Evolutionary conservation across 495 filamentous ascomycete genomes (phyloP).

Genomic region (Tetracladium setigerum): DNA sequence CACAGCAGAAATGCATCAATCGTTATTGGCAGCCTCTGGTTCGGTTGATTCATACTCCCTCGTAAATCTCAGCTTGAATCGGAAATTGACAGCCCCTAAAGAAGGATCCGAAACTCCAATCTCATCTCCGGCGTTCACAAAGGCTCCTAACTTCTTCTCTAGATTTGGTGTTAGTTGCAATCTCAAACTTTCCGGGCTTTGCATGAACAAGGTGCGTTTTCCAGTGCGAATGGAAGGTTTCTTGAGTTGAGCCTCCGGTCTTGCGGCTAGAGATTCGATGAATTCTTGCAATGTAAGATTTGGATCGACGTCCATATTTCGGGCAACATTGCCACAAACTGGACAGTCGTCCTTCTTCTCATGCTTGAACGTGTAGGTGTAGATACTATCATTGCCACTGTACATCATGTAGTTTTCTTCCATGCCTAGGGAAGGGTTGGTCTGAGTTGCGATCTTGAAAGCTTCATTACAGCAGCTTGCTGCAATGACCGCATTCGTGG

Average conservation of each 20-base stretch:
- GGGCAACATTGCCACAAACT: slow-evolving; percentile 79
- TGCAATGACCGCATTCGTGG: slow-evolving; percentile 94
- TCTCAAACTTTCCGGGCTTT: slow-evolving; percentile 70
- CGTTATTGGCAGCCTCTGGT: neutral
- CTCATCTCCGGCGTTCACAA: slow-evolving; percentile 28
- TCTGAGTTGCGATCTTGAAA: slow-evolving; percentile 80
- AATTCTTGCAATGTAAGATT: slow-evolving; percentile 74
- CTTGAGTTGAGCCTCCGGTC: slow-evolving; percentile 80
- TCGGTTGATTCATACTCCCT: slow-evolving; percentile 1
- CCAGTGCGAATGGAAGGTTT: slow-evolving; percentile 82
- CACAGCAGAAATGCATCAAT: neutral
- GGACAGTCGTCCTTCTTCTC: slow-evolving; percentile 90
- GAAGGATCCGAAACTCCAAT: slow-evolving; percentile 79
- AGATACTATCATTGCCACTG: slow-evolving; percentile 87
- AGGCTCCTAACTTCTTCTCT: slow-evolving; percentile 49
- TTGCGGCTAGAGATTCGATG: slow-evolving; percentile 73
- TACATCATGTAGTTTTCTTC: slow-evolving; percentile 98
- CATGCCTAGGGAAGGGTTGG: slow-evolving; percentile 63
- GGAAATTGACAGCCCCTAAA: slow-evolving; percentile 64
- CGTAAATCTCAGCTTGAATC: slow-evolving; percentile 49
- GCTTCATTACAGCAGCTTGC: slow-evolving; percentile 95
- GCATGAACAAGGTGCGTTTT: slow-evolving; percentile 81
- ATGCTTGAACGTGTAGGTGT: slow-evolving; percentile 94
- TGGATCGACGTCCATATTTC: slow-evolving; percentile 61
- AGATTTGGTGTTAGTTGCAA: slow-evolving; percentile 78